A percentile compares a stretch with the other conserved stretches of the same genome.
Conservation (phyloP, 306 rosid genomes). For the Canavalia gladiata region DNA sequence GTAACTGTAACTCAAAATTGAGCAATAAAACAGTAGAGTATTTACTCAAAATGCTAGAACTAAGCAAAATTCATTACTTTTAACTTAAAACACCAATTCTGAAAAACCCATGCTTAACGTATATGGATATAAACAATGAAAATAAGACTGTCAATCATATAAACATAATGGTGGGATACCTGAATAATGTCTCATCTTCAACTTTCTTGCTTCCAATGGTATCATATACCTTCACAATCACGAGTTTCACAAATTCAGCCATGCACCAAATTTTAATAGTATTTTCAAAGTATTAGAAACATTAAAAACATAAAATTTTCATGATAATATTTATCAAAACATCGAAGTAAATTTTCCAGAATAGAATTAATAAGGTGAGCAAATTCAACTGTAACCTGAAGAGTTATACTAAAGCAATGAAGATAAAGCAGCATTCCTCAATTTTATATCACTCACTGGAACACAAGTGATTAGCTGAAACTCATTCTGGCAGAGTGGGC, state of each 20-base stretch:
- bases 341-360: constrained; percentile 33
- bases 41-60: constrained; percentile 40
- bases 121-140: constrained; percentile 39
- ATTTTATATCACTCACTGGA: constrained; percentile 84
- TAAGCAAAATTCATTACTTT: constrained; percentile 33
- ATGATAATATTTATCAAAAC: constrained; percentile 27
- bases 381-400: constrained; percentile 51
- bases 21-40: constrained; percentile 4
- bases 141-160: constrained; percentile 30
- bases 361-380: constrained; percentile 41
- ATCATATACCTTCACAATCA: constrained; percentile 85
- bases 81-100: constrained; percentile 1
- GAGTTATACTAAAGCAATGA: constrained; percentile 43
- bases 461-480: constrained; percentile 96
- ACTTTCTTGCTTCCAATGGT: constrained; percentile 88
- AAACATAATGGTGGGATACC: constrained; percentile 55
- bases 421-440: constrained; percentile 51
- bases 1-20: constrained; percentile 24
- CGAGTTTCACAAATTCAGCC: constrained; percentile 51
- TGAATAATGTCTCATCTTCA: constrained; percentile 72
- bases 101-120: constrained; percentile 39
- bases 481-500: constrained; percentile 99
- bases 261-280: constrained; percentile 40
- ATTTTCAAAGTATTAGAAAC: constrained; percentile 35
- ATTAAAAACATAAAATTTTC: constrained; percentile 30